phyloP scores from a whole-genome alignment of 1,284 basidiomycete genomes.

The Apiotrichum montevideense region DNA sequence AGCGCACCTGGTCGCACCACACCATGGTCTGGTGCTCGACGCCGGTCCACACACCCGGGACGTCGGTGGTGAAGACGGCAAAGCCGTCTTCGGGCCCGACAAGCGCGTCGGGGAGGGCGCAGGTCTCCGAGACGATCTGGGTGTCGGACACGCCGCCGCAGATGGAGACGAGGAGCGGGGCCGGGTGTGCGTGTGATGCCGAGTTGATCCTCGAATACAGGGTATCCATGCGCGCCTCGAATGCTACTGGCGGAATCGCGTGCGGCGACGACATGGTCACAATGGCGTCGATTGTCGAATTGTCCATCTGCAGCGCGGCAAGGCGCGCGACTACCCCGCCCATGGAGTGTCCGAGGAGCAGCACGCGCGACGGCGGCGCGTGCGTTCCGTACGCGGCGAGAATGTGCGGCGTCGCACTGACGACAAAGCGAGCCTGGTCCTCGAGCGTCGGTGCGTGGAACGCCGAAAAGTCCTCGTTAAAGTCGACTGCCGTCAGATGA shows the following conservation, averaged over 20 bases:
- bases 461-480: slow-evolving; percentile 95
- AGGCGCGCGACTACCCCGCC: slow-evolving; percentile 83
- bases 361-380: slow-evolving; percentile 50
- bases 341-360: slow-evolving; percentile 93
- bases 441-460: slow-evolving; percentile 85
- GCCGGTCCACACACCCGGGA: slow-evolving; percentile 88
- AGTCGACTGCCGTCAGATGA: slow-evolving; percentile 61
- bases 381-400: slow-evolving; percentile 60
- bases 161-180: slow-evolving; percentile 66
- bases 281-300: slow-evolving; percentile 62
- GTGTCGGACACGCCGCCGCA: slow-evolving; percentile 89
- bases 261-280: slow-evolving; percentile 96
- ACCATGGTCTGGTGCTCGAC: slow-evolving; percentile 95
- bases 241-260: slow-evolving; percentile 75
- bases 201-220: slow-evolving; percentile 55
- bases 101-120: slow-evolving; percentile 55
- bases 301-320: slow-evolving; percentile 46
- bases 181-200: slow-evolving; percentile 50
- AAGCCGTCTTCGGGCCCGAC: slow-evolving; percentile 51
- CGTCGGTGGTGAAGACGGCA: slow-evolving; percentile 75
- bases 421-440: slow-evolving; percentile 73
- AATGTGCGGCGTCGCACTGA: slow-evolving; percentile 67
- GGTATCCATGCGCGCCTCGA: slow-evolving; percentile 64
- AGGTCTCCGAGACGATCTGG: slow-evolving; percentile 88
- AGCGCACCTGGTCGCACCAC: slow-evolving; percentile 97